phyloP scores from a whole-genome alignment of 2,329 filamentous ascomycete species.

The Mariannaea sp. region DNA sequence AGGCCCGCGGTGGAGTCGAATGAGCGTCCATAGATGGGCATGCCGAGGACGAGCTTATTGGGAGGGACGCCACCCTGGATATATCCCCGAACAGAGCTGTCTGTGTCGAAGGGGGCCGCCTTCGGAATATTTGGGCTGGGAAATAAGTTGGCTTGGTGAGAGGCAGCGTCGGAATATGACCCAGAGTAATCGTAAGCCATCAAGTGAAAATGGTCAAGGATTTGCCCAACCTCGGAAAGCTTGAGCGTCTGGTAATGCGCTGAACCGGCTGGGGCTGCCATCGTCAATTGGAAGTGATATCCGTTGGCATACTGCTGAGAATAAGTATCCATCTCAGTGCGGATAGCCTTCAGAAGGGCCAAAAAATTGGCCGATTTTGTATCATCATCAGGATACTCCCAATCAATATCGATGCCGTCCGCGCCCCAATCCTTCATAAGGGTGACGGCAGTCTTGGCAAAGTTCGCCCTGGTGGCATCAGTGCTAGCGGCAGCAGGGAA shows the following conservation, averaged over 20 bases:
- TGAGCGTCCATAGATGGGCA: constrained; percentile 78
- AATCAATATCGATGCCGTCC: constrained; percentile 52
- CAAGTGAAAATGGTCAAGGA: constrained; percentile 62
- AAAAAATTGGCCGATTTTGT: constrained; percentile 49
- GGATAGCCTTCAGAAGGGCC: constrained; percentile 47
- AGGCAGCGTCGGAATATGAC: constrained; percentile 65
- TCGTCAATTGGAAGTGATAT: constrained; percentile 55
- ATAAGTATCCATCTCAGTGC: constrained; percentile 53
- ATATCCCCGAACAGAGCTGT: constrained; percentile 68
- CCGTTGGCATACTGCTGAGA: constrained; percentile 46
- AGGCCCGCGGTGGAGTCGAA: constrained; percentile 53
- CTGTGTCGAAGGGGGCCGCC: constrained; percentile 70
- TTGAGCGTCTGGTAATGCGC: constrained; percentile 54
- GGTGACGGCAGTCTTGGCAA: constrained; percentile 70
- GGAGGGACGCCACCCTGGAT: constrained; percentile 62
- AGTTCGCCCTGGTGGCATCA: constrained; percentile 59
- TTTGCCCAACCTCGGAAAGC: constrained; percentile 50
- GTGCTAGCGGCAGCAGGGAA: constrained; percentile 71
- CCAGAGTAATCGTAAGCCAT: constrained; percentile 80
- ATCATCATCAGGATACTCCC: constrained; percentile 44
- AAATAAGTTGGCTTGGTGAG: constrained; percentile 74
- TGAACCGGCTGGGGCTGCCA: constrained; percentile 55
- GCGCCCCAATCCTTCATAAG: constrained; percentile 73
- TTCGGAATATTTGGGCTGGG: constrained; percentile 55
- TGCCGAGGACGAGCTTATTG: constrained; percentile 73